phyloP scores from a whole-genome alignment of 176 grass and related monocot species.

The Oryza longistaminata region DNA sequence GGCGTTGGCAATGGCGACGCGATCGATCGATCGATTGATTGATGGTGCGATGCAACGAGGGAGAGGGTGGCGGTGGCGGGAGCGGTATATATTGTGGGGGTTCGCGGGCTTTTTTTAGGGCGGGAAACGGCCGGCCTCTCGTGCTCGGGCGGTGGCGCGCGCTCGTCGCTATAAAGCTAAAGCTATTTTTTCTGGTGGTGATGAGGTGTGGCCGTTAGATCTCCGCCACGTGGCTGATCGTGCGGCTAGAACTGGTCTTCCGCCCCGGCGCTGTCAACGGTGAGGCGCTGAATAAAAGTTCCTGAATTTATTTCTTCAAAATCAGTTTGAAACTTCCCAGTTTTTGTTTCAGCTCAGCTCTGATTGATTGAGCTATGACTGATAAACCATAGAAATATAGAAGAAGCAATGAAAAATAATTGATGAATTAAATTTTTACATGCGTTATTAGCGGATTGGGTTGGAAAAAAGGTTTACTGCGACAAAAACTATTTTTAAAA shows the following conservation, averaged over 20 bases:
- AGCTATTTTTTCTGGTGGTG: not conserved
- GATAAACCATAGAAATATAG: too few relatives aligned
- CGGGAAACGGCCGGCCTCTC: not conserved
- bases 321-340: not conserved
- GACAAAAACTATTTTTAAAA: too few relatives aligned
- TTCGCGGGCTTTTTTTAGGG: constrained; percentile 3
- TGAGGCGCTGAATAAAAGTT: not conserved
- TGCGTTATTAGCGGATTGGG: too few relatives aligned
- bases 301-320: not conserved
- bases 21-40: too few relatives aligned
- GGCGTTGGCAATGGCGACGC: too few relatives aligned
- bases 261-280: not conserved
- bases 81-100: not conserved
- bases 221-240: not conserved
- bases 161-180: not conserved
- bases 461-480: too few relatives aligned
- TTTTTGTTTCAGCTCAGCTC: not conserved
- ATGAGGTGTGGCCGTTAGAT: not conserved
- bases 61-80: not conserved
- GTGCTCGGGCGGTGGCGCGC: constrained; percentile 17
- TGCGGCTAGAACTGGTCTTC: not conserved
- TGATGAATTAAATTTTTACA: too few relatives aligned
- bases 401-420: too few relatives aligned
- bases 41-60: too few relatives aligned
- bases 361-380: too few relatives aligned